Base-by-base conservation (phyloP, 306 rosid genomes). In the Corylus avellana region DNA sequence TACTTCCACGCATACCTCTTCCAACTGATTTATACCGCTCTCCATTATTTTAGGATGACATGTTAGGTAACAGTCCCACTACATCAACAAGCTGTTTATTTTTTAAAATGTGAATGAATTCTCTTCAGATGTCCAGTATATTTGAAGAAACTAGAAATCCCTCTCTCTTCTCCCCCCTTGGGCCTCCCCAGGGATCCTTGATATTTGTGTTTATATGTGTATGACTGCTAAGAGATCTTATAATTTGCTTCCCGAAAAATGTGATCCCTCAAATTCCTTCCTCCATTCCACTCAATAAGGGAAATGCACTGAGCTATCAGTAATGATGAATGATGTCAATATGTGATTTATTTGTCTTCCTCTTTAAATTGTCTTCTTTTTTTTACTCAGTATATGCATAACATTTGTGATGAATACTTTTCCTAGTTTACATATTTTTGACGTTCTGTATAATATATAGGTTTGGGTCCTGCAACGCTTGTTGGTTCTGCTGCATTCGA, bases 401-500 rank as follows among this genome's bases (percentile, higher is more conserved):
- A 37, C 27, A 22, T 50, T 77, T 29, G 66, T 62, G 69, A 62
- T 50, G 66, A 76, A 72, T 70, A 44, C 7, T 54, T 70, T 54
- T 63, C 59, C 64, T 73, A 66, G 47, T 62, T 50, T 75, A 20
- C 78, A 78, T 51, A 51, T 25, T 57, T 80, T 3, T 84, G 73
- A 81, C 77, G 18, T 59, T 75, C 27, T 53, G 53, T 53, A 51
- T 54, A 77, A 83, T 77, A 46, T 83, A 58, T 81, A 95, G 98
- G 98, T 86, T 89, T 92, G 92, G 98, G 98, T 70, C 98, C 98
- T 47, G 98, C 96, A 77, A 95, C 98, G 13, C 98, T 95, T 72
- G 94, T 95, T 66, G 98, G 98, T 75, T 95, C 98, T 78, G 98
- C 98, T 74, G 98, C 98, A 66, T 95, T 95, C 78, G 98, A 95